Conservation (phyloP, 139 green algal genomes). For the Tetraselmis striata region DNA sequence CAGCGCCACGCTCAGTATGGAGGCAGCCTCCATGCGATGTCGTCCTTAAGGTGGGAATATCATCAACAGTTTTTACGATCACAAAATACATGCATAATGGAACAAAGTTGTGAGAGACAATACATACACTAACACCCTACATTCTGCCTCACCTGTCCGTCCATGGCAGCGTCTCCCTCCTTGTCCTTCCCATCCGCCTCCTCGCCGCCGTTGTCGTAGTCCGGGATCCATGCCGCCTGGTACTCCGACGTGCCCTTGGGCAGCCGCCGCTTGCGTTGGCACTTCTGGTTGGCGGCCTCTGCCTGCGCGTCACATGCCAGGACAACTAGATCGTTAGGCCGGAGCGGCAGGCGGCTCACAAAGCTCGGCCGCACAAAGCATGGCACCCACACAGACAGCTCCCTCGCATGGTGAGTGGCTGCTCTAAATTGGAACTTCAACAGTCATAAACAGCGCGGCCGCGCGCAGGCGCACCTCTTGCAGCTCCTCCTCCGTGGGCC, state of each 20-base stretch:
- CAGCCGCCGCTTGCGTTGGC: constrained; percentile 34
- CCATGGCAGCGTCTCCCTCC: constrained; percentile 20
- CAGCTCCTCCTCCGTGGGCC: constrained; percentile 84
- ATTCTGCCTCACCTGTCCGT: too few species aligned
- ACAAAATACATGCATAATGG: too few species aligned
- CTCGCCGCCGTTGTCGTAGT: constrained; percentile 48
- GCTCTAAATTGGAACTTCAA: too few species aligned
- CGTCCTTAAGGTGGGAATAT: too few species aligned
- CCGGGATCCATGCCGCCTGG: constrained; percentile 87
- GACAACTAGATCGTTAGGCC: too few species aligned
- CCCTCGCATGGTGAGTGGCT: too few species aligned
- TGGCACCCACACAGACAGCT: background rate
- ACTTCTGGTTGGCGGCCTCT: background rate
- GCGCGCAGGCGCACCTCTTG: constrained; percentile 48
- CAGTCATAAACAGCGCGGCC: too few species aligned
- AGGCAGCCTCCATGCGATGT: too few species aligned
- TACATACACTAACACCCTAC: too few species aligned
- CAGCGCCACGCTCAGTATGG: too few species aligned
- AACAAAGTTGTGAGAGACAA: too few species aligned
- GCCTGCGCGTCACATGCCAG: background rate
- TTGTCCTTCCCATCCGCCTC: constrained; percentile 13
- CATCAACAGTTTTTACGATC: too few species aligned
- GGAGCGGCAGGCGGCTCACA: background rate
- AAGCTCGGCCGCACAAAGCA: background rate
- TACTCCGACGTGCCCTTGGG: constrained; percentile 83